These are phyloP conservation scores for Ilyonectria mors-panacis DNA, from an alignment of 2,329 filamentous ascomycete species.

Conservation along the genomic window DNA sequence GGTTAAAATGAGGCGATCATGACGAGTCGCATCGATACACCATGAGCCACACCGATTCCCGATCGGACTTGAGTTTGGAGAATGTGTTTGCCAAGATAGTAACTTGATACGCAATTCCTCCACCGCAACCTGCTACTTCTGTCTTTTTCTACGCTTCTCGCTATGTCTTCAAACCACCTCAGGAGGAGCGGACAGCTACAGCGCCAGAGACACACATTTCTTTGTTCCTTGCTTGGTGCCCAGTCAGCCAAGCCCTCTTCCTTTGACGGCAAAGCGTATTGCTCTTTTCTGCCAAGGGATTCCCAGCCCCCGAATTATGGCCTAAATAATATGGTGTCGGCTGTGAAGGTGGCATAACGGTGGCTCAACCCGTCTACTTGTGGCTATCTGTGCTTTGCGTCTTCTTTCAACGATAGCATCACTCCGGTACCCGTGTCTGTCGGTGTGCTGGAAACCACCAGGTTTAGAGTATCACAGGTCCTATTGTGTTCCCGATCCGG, in stretches of 20 bases:
- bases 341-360: not conserved
- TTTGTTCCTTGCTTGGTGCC: no score
- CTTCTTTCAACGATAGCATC: not conserved
- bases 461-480: not conserved
- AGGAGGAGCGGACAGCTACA: no score
- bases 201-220: no score
- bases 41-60: not conserved
- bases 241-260: not conserved
- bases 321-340: not conserved
- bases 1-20: not conserved
- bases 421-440: not conserved
- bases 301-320: not conserved
- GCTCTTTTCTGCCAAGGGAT: not conserved
- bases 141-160: no score
- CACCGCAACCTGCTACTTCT: no score
- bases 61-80: not conserved
- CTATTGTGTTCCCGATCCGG: conserved; percentile 5
- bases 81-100: not conserved
- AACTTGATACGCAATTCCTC: not conserved
- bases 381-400: not conserved
- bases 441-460: not conserved
- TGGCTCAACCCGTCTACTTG: not conserved
- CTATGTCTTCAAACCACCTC: no score
- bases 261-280: not conserved
- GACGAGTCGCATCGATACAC: not conserved